phyloP scores from a whole-genome alignment of 2,329 filamentous ascomycete species.

The Trichoderma sp. region DNA sequence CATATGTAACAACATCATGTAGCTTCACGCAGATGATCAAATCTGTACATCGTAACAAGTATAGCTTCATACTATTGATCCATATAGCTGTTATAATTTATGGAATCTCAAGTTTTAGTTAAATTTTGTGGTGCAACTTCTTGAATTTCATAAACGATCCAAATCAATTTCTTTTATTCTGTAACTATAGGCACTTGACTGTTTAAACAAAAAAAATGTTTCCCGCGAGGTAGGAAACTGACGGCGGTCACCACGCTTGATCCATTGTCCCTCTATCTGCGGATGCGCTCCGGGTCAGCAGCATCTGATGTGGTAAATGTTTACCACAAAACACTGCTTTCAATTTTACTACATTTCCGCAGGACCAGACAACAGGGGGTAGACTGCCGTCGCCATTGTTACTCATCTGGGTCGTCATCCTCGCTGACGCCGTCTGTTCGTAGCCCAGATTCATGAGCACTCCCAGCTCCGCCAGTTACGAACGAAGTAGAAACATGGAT shows the following conservation, averaged over 20 bases:
- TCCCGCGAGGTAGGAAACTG: slow-evolving; percentile 46
- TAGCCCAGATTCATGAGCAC: slow-evolving; percentile 39
- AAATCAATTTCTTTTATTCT: slow-evolving; percentile 20
- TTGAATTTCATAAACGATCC: slow-evolving; percentile 10
- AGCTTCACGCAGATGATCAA: slow-evolving; percentile 12
- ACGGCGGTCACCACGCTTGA: slow-evolving; percentile 65
- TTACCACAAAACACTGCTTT: slow-evolving; percentile 8
- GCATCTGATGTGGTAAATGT: neutral
- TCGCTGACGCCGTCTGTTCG: slow-evolving; percentile 58
- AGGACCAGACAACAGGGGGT: slow-evolving; percentile 69
- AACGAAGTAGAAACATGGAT: slow-evolving; percentile 48
- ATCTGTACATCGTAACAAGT: slow-evolving; percentile 15
- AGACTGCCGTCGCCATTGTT: slow-evolving; percentile 60
- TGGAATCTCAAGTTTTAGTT: neutral
- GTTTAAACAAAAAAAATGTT: slow-evolving; percentile 29
- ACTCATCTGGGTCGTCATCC: slow-evolving; percentile 67
- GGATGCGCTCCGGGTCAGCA: slow-evolving; percentile 28
- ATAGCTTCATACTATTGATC: neutral
- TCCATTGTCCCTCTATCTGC: slow-evolving; percentile 61
- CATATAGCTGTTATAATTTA: neutral
- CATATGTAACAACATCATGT: slow-evolving; percentile 8
- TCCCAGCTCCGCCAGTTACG: slow-evolving; percentile 35
- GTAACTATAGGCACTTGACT: slow-evolving; percentile 9
- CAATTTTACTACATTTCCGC: slow-evolving; percentile 35
- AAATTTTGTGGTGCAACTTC: neutral